phyloP scores from a whole-genome alignment of 768 basidiomycete genomes.

The Mycena alexandri region DNA sequence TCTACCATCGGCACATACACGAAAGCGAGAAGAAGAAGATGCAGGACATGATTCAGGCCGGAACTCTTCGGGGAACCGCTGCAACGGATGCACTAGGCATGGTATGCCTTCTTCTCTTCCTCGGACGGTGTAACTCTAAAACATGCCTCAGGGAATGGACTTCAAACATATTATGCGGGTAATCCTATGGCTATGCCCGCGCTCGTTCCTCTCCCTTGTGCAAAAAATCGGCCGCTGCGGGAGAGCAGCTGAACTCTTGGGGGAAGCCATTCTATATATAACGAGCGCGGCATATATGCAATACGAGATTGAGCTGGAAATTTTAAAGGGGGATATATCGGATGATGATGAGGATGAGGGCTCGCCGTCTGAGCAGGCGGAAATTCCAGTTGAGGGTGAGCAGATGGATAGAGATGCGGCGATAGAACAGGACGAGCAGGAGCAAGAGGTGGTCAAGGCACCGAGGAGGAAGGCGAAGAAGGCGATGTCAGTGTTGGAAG shows the following conservation, averaged over 20 bases:
- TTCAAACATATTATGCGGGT: constrained; percentile 16
- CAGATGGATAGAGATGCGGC: constrained; percentile 22
- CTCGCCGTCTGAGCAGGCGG: neutral
- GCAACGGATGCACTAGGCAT: constrained; percentile 18
- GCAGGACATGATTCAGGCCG: neutral
- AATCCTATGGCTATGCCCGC: constrained; percentile 13
- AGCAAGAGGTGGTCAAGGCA: neutral
- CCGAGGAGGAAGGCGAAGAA: constrained; percentile 6
- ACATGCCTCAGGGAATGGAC: constrained; percentile 12
- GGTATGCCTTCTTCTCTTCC: no score
- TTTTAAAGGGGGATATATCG: constrained; percentile 1
- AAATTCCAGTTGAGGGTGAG: neutral
- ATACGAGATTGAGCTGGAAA: constrained; percentile 12
- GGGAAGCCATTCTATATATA: constrained; percentile 22
- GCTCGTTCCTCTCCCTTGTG: constrained; percentile 12
- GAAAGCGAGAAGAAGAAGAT: constrained; percentile 1
- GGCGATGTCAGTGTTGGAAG: constrained; percentile 14
- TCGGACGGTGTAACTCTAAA: no score
- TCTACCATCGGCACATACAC: constrained; percentile 19
- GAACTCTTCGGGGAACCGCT: neutral
- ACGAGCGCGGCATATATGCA: constrained; percentile 24
- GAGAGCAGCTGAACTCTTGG: constrained; percentile 4
- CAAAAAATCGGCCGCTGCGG: constrained; percentile 25
- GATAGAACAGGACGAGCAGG: constrained; percentile 4
- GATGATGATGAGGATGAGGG: neutral